phyloP scores from a whole-genome alignment of 1,284 basidiomycete species.

The Trametes pubescens region DNA sequence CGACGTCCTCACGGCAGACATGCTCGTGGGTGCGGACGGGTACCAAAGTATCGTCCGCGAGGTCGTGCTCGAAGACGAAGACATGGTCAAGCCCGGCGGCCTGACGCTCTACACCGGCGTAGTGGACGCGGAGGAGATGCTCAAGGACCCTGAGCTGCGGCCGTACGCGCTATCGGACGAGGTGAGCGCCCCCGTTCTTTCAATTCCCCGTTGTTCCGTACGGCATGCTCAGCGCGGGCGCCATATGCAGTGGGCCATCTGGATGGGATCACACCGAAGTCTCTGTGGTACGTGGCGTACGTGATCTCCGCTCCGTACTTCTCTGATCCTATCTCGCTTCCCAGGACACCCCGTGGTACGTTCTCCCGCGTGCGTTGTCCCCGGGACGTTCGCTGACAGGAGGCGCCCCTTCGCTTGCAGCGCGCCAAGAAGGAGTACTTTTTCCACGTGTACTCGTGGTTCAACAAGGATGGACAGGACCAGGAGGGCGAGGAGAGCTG shows the following conservation, averaged over 20 bases:
- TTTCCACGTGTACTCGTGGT: conserved; percentile 36
- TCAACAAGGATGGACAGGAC: conserved; percentile 26
- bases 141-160: conserved; percentile 35
- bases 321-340: conserved; percentile 6
- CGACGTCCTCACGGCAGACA: conserved; percentile 47
- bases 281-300: conserved; percentile 33
- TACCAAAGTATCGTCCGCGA: conserved; percentile 43
- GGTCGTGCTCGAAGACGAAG: conserved; percentile 35
- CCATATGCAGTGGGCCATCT: conserved; percentile 34
- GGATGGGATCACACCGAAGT: conserved; percentile 36
- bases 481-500: conserved; percentile 34
- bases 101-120: conserved; percentile 34
- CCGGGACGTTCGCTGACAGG: conserved; percentile 5
- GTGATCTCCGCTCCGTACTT: neutral
- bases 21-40: conserved; percentile 53
- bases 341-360: conserved; percentile 40
- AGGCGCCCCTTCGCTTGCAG: conserved; percentile 15
- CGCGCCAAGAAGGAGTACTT: conserved; percentile 32
- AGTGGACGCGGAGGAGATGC: conserved; percentile 33
- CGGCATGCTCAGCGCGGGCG: neutral
- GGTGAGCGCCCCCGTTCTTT: conserved; percentile 18
- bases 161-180: conserved; percentile 28
- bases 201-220: neutral
- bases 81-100: conserved; percentile 28
- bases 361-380: neutral